Evolutionary conservation across 169 alveolate species (phyloP), one percentile per base, ranked within the genome.

Genomic region (Eimeria necatrix): DNA sequence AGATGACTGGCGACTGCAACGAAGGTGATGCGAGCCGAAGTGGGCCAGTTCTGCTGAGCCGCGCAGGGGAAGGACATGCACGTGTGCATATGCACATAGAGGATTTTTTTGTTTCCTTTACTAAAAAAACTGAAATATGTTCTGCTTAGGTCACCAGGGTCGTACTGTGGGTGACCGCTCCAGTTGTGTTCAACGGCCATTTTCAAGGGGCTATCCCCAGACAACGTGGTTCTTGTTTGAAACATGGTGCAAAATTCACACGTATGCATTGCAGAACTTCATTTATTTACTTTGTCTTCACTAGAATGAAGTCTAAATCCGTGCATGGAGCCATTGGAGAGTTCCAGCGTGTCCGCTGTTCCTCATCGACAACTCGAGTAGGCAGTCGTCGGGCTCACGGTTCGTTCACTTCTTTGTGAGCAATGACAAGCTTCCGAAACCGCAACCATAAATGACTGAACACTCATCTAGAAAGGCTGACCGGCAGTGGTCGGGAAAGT

Each of bases 11-110:
- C 41, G 41, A 32, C 41, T 32, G 41, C 41, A 32, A 0, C 6
- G 24, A 41, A 41, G 86, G 22, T 22, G 10, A 71, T 48, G 26
- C 56, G 60, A 46, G 59, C 51, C n/a, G 49, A 46, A 76, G 16
- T 76, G 64, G 64, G 41, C 86, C 64, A 46, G 86, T 20, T 59
- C 32, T 41, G 51, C 64, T 61, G 84, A 76, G 86, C 86, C 18
- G 60, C 20, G 61, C 86, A 48, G 51, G 51, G 20, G 10, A 41
- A 2, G 20, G 64, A 7, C 2, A n/a, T 46, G 41, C 41, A 2
- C 41, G 41, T 32, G 41, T 32, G 41, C 41, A 32, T 32, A 32
- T 32, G 41, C 64, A 46, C 16, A 46, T 9, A 8, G 49, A 16
- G 41, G 41, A n/a, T 49, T 16, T 48, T 46, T 46, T 20, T 0